phyloP scores from a whole-genome alignment of 1,139 yeast species.

The Scheffersomyces quercinus region DNA sequence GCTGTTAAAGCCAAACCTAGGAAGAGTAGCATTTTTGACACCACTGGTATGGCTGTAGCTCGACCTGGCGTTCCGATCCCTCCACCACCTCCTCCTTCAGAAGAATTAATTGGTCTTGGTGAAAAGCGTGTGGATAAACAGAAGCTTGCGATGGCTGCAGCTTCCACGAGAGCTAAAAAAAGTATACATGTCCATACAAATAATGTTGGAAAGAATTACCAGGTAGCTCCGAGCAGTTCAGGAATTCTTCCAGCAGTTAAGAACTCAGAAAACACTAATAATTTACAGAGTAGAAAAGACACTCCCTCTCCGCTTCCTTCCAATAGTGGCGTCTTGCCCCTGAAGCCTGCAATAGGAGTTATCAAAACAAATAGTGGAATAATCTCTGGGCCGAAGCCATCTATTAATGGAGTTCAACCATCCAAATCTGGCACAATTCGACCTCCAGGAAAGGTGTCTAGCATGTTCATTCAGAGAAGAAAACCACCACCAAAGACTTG shows the following conservation, averaged over 20 bases:
- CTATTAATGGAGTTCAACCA: conserved; percentile 2
- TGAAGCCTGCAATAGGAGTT: background rate
- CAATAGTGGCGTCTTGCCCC: conserved; percentile 2
- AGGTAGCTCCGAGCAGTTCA: background rate
- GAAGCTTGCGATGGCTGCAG: too few species aligned
- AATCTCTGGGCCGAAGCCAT: conserved; percentile 2
- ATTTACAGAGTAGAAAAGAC: background rate
- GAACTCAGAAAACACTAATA: background rate
- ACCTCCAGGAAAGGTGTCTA: conserved; percentile 6
- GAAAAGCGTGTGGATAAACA: background rate
- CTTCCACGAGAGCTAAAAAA: too few species aligned
- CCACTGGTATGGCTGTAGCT: background rate
- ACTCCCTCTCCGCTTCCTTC: background rate
- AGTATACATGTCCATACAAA: too few species aligned
- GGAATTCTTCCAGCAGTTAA: background rate
- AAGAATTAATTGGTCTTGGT: background rate
- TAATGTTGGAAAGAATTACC: too few species aligned
- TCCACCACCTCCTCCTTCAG: background rate
- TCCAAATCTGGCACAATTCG: conserved; percentile 7
- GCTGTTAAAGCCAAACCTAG: too few species aligned
- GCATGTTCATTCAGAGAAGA: conserved; percentile 16
- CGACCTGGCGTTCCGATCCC: background rate
- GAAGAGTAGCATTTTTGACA: background rate
- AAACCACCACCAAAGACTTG: conserved; percentile 9
- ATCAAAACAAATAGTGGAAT: background rate